Evolutionary conservation across 805 yeast genomes (phyloP), one percentile per base, ranked within the genome.

Genomic region (Maudiozyma turicensis): DNA sequence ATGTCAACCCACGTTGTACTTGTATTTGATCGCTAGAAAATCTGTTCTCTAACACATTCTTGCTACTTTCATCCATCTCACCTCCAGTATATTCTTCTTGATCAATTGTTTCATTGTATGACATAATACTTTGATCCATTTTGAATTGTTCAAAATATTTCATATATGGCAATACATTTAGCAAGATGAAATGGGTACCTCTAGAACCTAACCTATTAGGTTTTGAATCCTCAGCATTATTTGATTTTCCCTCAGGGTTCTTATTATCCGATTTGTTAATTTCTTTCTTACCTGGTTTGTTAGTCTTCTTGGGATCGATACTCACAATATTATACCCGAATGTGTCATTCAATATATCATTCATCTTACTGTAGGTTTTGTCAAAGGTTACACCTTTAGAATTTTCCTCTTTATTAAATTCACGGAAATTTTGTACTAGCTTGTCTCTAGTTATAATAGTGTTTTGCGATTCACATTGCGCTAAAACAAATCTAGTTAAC

Each of bases 271-370:
- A 3, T 32, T 8, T 32, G 14, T 5, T 32, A 6, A 15, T 30
- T n/a, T 29, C 20, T 30, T 15, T 6, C 35, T 13, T 20, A 15
- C 13, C 14, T 20, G 26, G 26, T 20, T 20, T 10, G 14, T 34
- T 15, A 34, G 43, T 9, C 15, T 33, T 26, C 48, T 55, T 14
- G 61, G 50, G 29, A 51, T 53, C 40, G 11, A 58, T 46, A 1
- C 65, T 61, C 30, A 44, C 46, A 26, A 64, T 35, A 26, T 54
- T 50, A 46, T 57, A 63, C 8, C 68, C 67, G 48, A 54, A 63
- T 10, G 60, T 54, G 48, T 57, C 59, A 6, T n/a, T 42, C n/a
- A 64, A 43, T 6, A 61, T 54, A 6, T 29, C 14, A 44, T 63
- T 60, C 14, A 59, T 47, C 13, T 51, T 50, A 10, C 28, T 44